Evolutionary conservation across 495 filamentous ascomycete species (phyloP), one percentile per base, ranked within the genome.

Genomic region (Penicillium herquei): DNA sequence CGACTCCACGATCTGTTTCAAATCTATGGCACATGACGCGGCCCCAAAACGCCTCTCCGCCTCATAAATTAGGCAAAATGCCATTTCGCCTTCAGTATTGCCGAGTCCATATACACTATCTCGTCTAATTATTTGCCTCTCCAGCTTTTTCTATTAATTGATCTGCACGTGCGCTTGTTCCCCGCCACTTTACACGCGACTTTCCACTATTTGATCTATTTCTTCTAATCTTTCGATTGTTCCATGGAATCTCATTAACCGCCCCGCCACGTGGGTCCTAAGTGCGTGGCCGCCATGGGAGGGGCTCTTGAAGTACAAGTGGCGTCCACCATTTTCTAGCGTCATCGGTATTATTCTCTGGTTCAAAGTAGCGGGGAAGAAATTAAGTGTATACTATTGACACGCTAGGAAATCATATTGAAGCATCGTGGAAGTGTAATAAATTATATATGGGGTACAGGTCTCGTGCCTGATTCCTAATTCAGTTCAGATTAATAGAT

Each of bases 241-340:
- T 52, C 52, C 31, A 51, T 56, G 17, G 39, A 56, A 40, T 31
- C n/a, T 14, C n/a, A 18, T 18, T 49, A 21, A 39, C 46, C 46
- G 44, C 18, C 40, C 21, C 39, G 48, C 54, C 55, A 52, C 55
- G 42, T 52, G 49, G 46, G 42, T 30, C 31, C 41, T 32, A 43
- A 12, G 18, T 6, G 11, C 18, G 26, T 52, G 49, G 39, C 50
- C 32, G n/a, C 50, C 39, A 42, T 44, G 39, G 39, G 43, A 46
- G 43, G 43, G 43, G 43, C 43, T 46, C 43, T 46, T 30, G 2
- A 26, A 26, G 21, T 43, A 16, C 13, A 46, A n/a, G 43, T 46
- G 43, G 43, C 43, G 43, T 17, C 11, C 31, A 32, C 43, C 43
- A 26, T 32, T 46, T 30, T 32, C 26, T 46, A 46, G 43, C 30